Base-by-base conservation (phyloP, 768 basidiomycete genomes). In the Leccinum ochraceum region DNA sequence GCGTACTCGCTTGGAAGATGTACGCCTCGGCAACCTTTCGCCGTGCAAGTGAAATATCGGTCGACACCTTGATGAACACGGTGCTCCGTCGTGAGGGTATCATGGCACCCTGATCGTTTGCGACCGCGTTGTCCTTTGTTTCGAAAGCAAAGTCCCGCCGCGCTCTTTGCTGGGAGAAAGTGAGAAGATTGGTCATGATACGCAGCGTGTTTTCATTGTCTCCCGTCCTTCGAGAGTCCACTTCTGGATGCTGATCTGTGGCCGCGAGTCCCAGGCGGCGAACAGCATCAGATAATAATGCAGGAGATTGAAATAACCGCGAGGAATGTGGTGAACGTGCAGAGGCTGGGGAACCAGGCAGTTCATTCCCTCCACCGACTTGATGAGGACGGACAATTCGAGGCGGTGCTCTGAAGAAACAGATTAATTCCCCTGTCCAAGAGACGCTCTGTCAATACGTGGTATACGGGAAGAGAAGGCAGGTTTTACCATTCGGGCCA, bases 351-450 rank as follows among this genome's bases (percentile, higher is more conserved):
- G 83, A 82, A 42, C 78, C 71, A 4, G 82, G 80, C 14, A 81
- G 81, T 81, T 63, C 83, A 77, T 53, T 60, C 2, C 62, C 60
- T 82, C 69, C 13, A 79, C 73, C 52, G 20, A 62, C 56, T 54
- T 66, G 70, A 54, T 72, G 70, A 54, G 85, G 85, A n/a, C 83
- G 83, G 9, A 90, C 85, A 59, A 89, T 83, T 16, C 89, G 83
- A 20, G 86, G 87, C 2, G 89, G 86, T 4, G 87, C 84, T 50
- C 88, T 83, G 77, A 91, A 95, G 76, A 96, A 95, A 69, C 88
- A 92, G 0, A 95, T 84, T 1, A 96, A 77, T 76, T 94, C 88
- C 53, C 93, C 94, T 95, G 63, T 52, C 11, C 39, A 22, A 62
- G 30, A 52, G 46, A n/a, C 49, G 16, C 34, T 26, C 8, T 28